Percentiles rank a stretch among this genome's conserved stretches.
phyloP scores from a whole-genome alignment of 805 yeast genomes.

The Suhomyces canberraensis region DNA sequence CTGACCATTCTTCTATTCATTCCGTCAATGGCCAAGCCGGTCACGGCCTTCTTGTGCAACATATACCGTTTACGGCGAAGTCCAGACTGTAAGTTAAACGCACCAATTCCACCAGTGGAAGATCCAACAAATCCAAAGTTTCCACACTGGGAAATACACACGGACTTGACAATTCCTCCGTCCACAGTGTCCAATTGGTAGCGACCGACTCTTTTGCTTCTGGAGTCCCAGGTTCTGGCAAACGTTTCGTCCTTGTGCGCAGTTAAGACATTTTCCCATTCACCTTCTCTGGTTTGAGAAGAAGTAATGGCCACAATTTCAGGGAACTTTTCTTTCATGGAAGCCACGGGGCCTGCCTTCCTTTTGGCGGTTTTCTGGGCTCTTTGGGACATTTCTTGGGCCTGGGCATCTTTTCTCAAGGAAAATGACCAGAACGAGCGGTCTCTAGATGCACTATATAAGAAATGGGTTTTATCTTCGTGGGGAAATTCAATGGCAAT shows the following conservation, averaged over 20 bases:
- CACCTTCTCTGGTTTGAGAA: constrained; percentile 72
- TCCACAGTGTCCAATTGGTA: constrained; percentile 73
- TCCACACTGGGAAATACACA: constrained; percentile 87
- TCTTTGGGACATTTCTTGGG: constrained; percentile 87
- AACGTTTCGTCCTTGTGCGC: constrained; percentile 78
- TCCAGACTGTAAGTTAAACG: constrained; percentile 93
- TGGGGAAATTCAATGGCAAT: constrained; percentile 71
- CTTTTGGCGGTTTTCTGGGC: constrained; percentile 41
- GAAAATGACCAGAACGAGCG: constrained; percentile 88
- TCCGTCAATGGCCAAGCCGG: constrained; percentile 86
- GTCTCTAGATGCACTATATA: constrained; percentile 85
- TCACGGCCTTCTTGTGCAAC: constrained; percentile 73
- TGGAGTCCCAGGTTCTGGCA: constrained; percentile 91
- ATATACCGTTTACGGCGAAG: constrained; percentile 63
- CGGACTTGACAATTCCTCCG: constrained; percentile 68
- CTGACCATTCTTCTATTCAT: constrained; percentile 87
- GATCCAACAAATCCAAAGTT: constrained; percentile 94
- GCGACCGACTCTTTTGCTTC: constrained; percentile 75
- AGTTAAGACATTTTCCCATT: constrained; percentile 92
- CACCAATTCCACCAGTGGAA: constrained; percentile 77
- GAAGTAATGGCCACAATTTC: constrained; percentile 70
- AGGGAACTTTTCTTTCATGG: constrained; percentile 68
- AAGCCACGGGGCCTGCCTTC: constrained; percentile 52
- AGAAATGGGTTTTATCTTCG: constrained; percentile 70
- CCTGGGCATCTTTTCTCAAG: constrained; percentile 91